Base-by-base conservation (phyloP, 2,329 filamentous ascomycete species). In the Albophoma yamanashiensis region DNA sequence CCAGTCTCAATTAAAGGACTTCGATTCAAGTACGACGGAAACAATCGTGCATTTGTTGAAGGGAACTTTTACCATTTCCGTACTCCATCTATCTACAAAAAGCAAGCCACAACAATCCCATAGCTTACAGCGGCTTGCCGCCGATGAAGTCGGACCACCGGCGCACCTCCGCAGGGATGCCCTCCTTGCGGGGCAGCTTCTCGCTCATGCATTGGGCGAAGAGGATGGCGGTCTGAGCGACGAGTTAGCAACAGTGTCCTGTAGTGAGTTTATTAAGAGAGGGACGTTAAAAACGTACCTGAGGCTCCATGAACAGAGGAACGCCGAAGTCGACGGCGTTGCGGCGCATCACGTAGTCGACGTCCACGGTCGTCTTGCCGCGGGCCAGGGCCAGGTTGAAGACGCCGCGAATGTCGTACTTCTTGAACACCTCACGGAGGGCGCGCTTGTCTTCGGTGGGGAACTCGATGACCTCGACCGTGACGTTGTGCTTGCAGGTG, bases 301-400 rank as follows among this genome's bases (percentile, higher is more conserved):
- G 93, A 59, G 92, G 91, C 80, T 97, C 93, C 92, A 97, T 97
- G 76, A 99, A 97, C 60, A 99, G 81, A 56, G 94, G 94, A 39
- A 97, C 92, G 67, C 93, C 93, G 74, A 99, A 99, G 78, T 99
- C 94, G 60, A 99, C 94, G 36, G 94, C 94, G 72, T 99, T 99
- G 73, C 94, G 86, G 70, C 94, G 86, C 93, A 97, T 97, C 60
- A 99, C 92, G 70, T 99, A 99, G 79, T 99, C 92, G 70, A 95
- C 91, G 72, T 99, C 94, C 63, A 89, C 79, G 62, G 91, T 81
- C 43, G 89, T 93, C 81, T 90, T 92, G 62, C 87, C 94, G 70
- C 92, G 83, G 67, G 84, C 85, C 75, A 89, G 86, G 61, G 93
- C 92, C 69, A 99, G 79, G 81, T 97, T 97, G 83, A 99, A 99